Evolutionary conservation across 345 rosid species (phyloP), one percentile per base, ranked within the genome.

Genomic region (Anastatica hierochuntica): DNA sequence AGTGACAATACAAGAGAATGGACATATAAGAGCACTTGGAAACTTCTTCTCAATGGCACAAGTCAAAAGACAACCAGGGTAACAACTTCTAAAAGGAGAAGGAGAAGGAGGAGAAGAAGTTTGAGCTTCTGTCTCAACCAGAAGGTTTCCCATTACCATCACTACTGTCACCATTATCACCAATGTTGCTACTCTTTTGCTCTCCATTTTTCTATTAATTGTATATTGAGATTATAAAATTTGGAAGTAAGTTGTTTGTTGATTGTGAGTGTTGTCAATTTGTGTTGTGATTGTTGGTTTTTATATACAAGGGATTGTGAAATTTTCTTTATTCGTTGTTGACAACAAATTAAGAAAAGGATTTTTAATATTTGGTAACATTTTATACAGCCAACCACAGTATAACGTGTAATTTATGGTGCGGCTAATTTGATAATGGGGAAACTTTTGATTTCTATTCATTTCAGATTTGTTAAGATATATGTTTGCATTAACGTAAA

Each of bases 121-220:
- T 24, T 66, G 43, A 36, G 66, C 66, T 52, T 66, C 38, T 66
- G 66, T 39, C 14, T 44, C n/a, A 37, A 44, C 10, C 17, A 59
- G 11, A 29, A 52, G 24, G 43, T 44, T 58, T 3, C 59, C 70
- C 10, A 43, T 16, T 3, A 17, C 35, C 61, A 63, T 54, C 48
- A 46, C 43, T 21, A 55, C n/a, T n/a, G n/a, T 33, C 69, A 64
- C 24, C 51, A 57, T 34, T 15, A 41, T 27, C 21, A 50, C 13
- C 19, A 65, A 24, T 30, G 31, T 64, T 24, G 34, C 23, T 17
- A 34, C 30, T 49, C 63, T 64, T 19, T 49, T 43, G 47, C 24
- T 42, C 51, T 37, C 58, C 70, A 57, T 45, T 21, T 10, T 53
- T 14, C 24, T 13, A 21, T 6, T 29, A 1, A 29, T 18, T 49